phyloP scores from a whole-genome alignment of 1,139 yeast species.

The Nakaseomyces delphensis region DNA sequence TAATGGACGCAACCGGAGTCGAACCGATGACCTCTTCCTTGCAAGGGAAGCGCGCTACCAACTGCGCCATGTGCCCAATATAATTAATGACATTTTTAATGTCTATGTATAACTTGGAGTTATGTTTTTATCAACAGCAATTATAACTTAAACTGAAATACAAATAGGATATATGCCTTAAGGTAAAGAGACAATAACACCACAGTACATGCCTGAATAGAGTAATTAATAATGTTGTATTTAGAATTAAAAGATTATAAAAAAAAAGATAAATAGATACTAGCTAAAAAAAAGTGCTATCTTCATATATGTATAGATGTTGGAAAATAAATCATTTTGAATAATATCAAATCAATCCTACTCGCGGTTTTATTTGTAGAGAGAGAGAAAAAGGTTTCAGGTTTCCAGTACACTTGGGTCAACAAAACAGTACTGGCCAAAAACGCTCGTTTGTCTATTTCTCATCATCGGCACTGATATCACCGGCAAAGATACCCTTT shows the following conservation, averaged over 20 bases:
- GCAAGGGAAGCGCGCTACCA: constrained; percentile 32
- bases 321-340: not conserved
- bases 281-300: not conserved
- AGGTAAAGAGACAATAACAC: too few species aligned
- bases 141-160: too few species aligned
- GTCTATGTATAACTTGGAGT: too few species aligned
- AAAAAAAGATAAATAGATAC: not conserved
- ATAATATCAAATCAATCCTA: not conserved
- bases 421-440: too few species aligned
- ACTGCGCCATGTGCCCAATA: constrained; percentile 29
- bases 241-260: not conserved
- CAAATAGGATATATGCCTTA: too few species aligned
- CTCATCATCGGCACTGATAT: constrained; percentile 34
- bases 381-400: too few species aligned
- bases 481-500: constrained; percentile 62
- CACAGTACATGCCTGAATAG: too few species aligned
- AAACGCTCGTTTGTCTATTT: too few species aligned
- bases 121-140: too few species aligned
- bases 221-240: not conserved
- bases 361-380: too few species aligned
- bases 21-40: constrained; percentile 31
- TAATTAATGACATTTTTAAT: not conserved
- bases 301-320: not conserved
- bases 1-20: constrained; percentile 29
- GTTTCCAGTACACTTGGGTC: too few species aligned